Conservation (phyloP, 192 early-diverging fungal species). For the Gonapodya sp. region DNA sequence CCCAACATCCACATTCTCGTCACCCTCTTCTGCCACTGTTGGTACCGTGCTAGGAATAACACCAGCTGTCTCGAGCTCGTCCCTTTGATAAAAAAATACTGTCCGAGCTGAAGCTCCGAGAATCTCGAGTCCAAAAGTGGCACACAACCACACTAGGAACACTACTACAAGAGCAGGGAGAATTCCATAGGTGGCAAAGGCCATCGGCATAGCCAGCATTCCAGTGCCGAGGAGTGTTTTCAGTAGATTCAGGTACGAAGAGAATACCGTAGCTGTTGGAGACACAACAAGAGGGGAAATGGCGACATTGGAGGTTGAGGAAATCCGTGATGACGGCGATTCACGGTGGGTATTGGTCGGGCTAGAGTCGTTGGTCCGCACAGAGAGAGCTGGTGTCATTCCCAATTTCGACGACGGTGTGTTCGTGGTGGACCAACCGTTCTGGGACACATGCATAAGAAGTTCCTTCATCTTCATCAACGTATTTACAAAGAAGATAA, state of each 20-base stretch:
- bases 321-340: too few relatives aligned
- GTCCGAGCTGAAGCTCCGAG: conserved; percentile 62
- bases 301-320: too few relatives aligned
- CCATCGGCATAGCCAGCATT: conserved; percentile 94
- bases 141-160: conserved; percentile 58
- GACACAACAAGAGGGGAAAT: too few relatives aligned
- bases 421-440: too few relatives aligned
- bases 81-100: background rate
- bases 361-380: too few relatives aligned
- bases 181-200: conserved; percentile 76
- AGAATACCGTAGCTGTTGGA: conserved; percentile 53
- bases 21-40: background rate
- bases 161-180: conserved; percentile 73
- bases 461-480: too few relatives aligned
- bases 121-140: conserved; percentile 76
- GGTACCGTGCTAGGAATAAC: background rate
- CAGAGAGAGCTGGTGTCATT: too few relatives aligned
- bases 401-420: too few relatives aligned
- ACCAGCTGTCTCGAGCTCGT: background rate
- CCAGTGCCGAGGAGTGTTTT: conserved; percentile 97
- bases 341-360: too few relatives aligned
- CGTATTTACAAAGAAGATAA: too few relatives aligned
- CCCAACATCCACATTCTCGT: background rate
- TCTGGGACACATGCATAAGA: too few relatives aligned
- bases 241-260: conserved; percentile 71